Evolutionary conservation across 2,329 filamentous ascomycete genomes (phyloP), one percentile per base, ranked within the genome.

Genomic region (Nemania abortiva): DNA sequence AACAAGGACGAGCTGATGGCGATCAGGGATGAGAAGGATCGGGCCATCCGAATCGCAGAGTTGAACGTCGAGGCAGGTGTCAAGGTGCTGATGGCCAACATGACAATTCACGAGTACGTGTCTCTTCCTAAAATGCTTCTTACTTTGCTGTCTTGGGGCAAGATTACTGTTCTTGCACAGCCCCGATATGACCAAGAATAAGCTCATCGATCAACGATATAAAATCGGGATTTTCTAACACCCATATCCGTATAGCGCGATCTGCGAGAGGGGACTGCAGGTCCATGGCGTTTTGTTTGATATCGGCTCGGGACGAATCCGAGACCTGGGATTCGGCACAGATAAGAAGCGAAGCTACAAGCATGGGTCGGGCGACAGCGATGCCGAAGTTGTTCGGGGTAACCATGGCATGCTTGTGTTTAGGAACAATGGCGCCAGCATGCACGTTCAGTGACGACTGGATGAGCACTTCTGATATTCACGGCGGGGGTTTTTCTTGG

Each of bases 251-350:
- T 27, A 9, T 27, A 57, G 54, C 70, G 93, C 92, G 29, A 88
- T 94, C 68, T 80, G 84, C 72, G 89, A 93, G 74, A 85, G 92
- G 31, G 91, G 90, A 0, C 80, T 97, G 50, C 83, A 91, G 80
- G 87, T 97, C 6, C 92, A 96, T 79, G 93, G 92, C n/a, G 85
- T 90, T 62, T 84, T 97, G 15, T 95, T 93, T 78, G 90, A 96
- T 72, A 81, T 89, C 60, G 81, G 74, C 6, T 80, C 77, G 22
- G 87, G 87, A 13, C 82, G 82, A 68, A 79, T 89, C 60, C 78
- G 79, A 47, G 84, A 89, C 74, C 76, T 89, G 2, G 82, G 83
- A 22, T 74, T 83, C 58, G 85, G 86, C 54, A 85, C 75, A 0
- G 29, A 22, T 52, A 78, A 75, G 66, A 65, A 65, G 34, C 34